Conservation (phyloP, 305 asterid species). For the Fraxinus platypoda region DNA sequence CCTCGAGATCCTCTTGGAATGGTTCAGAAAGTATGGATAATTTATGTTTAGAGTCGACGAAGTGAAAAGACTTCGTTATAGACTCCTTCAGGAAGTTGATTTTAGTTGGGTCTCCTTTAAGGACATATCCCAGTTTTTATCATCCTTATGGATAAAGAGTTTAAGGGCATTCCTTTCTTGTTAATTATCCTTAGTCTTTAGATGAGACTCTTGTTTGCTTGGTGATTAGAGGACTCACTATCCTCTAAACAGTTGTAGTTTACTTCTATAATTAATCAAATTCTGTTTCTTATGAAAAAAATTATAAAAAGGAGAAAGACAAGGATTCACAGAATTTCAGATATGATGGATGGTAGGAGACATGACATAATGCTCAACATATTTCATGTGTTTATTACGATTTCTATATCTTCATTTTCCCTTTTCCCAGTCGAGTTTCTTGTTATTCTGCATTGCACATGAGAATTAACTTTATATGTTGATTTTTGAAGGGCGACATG, state of each 20-base stretch:
- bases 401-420: too few relatives aligned
- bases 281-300: not conserved
- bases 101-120: not conserved
- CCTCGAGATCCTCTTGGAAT: not conserved
- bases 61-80: not conserved
- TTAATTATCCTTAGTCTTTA: not conserved
- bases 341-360: not conserved
- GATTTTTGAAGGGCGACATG: not conserved
- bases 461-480: not conserved
- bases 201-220: not conserved
- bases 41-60: not conserved
- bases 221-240: not conserved
- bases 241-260: not conserved
- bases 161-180: too few relatives aligned
- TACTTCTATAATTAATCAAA: not conserved
- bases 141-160: not conserved
- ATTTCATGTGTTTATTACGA: not conserved
- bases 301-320: not conserved
- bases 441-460: not conserved
- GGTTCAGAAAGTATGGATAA: not conserved
- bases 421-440: not conserved
- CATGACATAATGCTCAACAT: not conserved
- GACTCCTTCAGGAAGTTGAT: not conserved
- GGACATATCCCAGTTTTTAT: not conserved
- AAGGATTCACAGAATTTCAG: not conserved